Conservation (phyloP, 1,284 basidiomycete genomes). For the Xerocomus minutiporus region DNA sequence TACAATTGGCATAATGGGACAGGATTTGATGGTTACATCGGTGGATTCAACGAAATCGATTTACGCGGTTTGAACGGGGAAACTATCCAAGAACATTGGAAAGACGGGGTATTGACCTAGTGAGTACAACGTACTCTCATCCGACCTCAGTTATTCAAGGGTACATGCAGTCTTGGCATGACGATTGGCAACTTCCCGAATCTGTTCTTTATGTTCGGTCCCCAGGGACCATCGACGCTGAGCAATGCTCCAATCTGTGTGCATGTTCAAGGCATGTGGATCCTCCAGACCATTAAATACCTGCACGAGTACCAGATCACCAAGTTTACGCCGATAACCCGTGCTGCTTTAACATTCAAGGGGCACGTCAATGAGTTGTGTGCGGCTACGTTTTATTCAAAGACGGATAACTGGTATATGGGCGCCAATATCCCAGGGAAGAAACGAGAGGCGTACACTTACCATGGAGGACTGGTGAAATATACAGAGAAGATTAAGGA, state of each 20-base stretch:
- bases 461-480: background rate
- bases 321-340: constrained; percentile 13
- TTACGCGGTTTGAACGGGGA: too few relatives aligned
- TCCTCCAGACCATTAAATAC: constrained; percentile 9
- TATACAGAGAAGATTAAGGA: constrained; percentile 4
- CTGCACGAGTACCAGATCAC: constrained; percentile 9
- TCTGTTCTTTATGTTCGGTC: too few relatives aligned
- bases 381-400: background rate
- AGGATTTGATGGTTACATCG: constrained; percentile 10
- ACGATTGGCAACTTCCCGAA: too few relatives aligned
- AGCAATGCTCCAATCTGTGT: background rate
- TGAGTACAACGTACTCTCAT: too few relatives aligned
- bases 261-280: constrained; percentile 12
- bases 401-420: constrained; percentile 7
- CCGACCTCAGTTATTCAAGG: too few relatives aligned
- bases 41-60: too few relatives aligned
- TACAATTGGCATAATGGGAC: background rate
- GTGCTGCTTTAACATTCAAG: constrained; percentile 8
- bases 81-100: too few relatives aligned
- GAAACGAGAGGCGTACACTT: constrained; percentile 11
- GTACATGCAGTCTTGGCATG: too few relatives aligned
- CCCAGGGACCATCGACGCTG: background rate
- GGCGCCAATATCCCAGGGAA: constrained; percentile 16
- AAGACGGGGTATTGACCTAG: too few relatives aligned
- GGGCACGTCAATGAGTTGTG: constrained; percentile 8